A percentile compares a stretch with the other conserved stretches of the same genome.
Evolutionary conservation across 2,329 filamentous ascomycete genomes (phyloP).

Genomic region (Xylaria sp.): DNA sequence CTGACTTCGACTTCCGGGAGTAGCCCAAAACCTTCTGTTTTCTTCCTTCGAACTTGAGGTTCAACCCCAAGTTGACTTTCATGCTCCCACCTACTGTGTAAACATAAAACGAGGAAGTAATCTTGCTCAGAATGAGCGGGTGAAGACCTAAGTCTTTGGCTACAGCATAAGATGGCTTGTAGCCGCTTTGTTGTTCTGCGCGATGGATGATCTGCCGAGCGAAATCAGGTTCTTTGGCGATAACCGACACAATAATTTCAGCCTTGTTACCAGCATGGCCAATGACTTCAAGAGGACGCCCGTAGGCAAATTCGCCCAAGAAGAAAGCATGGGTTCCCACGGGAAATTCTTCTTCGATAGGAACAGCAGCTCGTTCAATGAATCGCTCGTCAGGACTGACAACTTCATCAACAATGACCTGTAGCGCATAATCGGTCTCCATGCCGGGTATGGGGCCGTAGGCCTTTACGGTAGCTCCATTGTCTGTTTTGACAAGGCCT

Average conservation of each 20-base stretch:
- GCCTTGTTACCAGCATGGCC: conserved; percentile 80
- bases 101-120: conserved; percentile 93
- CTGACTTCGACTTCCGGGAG: conserved; percentile 83
- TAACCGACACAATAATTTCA: conserved; percentile 79
- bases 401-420: conserved; percentile 90
- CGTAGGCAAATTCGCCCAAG: conserved; percentile 92
- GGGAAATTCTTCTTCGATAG: conserved; percentile 93
- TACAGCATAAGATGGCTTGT: conserved; percentile 89
- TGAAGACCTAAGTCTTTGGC: conserved; percentile 84
- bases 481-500: conserved; percentile 88
- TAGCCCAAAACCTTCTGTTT: conserved; percentile 97
- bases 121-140: conserved; percentile 89
- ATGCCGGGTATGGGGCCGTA: conserved; percentile 87
- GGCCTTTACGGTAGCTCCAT: conserved; percentile 91
- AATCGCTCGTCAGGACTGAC: conserved; percentile 93
- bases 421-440: conserved; percentile 90
- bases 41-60: conserved; percentile 95
- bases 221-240: conserved; percentile 84
- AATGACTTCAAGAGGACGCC: conserved; percentile 85
- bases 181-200: conserved; percentile 77
- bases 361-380: conserved; percentile 86
- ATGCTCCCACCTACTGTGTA: conserved; percentile 76
- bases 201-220: conserved; percentile 76
- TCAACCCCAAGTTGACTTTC: conserved; percentile 90
- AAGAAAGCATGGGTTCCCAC: conserved; percentile 87